Evolutionary conservation across 306 rosid species (phyloP).

Genomic region (Morella rubra): DNA sequence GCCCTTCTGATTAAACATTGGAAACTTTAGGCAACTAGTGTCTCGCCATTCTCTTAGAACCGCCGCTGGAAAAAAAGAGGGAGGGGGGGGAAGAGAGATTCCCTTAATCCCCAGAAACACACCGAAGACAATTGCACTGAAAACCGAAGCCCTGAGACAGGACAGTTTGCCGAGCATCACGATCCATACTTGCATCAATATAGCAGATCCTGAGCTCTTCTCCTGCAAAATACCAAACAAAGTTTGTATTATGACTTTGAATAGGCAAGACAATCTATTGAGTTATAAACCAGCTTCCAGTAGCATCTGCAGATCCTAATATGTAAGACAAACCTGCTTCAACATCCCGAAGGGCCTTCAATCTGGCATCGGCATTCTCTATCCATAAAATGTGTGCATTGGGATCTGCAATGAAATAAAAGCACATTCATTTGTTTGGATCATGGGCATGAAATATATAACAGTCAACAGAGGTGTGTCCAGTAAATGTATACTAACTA

Average conservation of each 20-base stretch:
- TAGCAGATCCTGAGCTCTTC: conserved; percentile 97
- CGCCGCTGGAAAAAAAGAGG: no score
- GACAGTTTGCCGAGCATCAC: conserved; percentile 59
- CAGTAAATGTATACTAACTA: no score
- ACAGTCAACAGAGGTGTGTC: not conserved
- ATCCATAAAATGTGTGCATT: conserved; percentile 88
- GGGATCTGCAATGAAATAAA: conserved; percentile 61
- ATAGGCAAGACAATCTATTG: not conserved
- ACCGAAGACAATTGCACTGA: conserved; percentile 67
- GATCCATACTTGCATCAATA: conserved; percentile 76
- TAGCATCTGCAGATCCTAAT: not conserved
- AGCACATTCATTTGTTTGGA: not conserved
- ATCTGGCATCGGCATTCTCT: conserved; percentile 64
- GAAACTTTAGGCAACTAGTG: not conserved
- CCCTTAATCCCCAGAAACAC: conserved; percentile 57
- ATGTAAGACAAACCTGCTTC: conserved; percentile 50
- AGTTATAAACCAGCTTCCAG: not conserved
- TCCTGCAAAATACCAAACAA: conserved; percentile 39
- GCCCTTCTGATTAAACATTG: not conserved
- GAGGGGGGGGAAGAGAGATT: not conserved
- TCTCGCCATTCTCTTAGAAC: not conserved
- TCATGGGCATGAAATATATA: not conserved
- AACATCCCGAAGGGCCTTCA: conserved; percentile 75
- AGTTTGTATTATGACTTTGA: not conserved
- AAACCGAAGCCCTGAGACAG: conserved; percentile 77